These are phyloP conservation scores for Aspergillus alliaceus DNA, from an alignment of 2,329 filamentous ascomycete genomes.

Conservation along the genomic window DNA sequence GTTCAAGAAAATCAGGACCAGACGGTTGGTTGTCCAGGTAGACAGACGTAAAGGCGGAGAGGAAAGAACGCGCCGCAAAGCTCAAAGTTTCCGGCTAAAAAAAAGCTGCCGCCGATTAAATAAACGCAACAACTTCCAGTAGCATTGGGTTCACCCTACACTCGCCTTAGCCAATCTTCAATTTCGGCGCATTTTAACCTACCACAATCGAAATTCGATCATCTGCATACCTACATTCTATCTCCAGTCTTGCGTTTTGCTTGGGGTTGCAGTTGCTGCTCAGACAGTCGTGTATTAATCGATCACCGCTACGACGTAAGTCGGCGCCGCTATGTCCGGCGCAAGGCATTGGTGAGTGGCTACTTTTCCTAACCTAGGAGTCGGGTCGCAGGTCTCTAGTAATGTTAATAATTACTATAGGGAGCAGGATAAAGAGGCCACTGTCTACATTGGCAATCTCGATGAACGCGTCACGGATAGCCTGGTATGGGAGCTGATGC, in stretches of 20 bases:
- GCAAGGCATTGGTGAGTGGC: conserved; percentile 70
- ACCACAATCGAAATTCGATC: background rate
- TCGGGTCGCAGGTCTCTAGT: background rate
- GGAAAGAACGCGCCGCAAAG: conserved; percentile 17
- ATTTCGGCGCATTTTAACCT: background rate
- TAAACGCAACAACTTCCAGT: conserved; percentile 5
- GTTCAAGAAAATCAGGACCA: background rate
- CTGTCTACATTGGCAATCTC: conserved; percentile 96
- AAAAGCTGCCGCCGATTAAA: conserved; percentile 17
- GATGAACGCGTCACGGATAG: conserved; percentile 92
- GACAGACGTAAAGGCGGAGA: conserved; percentile 14
- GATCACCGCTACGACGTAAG: background rate
- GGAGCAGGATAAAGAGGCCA: conserved; percentile 98
- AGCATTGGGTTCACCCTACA: background rate
- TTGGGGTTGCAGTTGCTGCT: background rate
- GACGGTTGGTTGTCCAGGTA: background rate
- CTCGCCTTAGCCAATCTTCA: background rate
- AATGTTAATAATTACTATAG: conserved; percentile 46
- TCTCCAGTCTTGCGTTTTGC: background rate
- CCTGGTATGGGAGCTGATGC: conserved; percentile 95
- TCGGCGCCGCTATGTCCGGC: conserved; percentile 60
- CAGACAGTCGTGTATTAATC: background rate
- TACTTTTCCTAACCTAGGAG: background rate
- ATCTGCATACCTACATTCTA: background rate
- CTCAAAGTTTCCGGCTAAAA: conserved; percentile 33